Base-by-base conservation (phyloP, 2,329 filamentous ascomycete genomes). In the Ciborinia camelliae region DNA sequence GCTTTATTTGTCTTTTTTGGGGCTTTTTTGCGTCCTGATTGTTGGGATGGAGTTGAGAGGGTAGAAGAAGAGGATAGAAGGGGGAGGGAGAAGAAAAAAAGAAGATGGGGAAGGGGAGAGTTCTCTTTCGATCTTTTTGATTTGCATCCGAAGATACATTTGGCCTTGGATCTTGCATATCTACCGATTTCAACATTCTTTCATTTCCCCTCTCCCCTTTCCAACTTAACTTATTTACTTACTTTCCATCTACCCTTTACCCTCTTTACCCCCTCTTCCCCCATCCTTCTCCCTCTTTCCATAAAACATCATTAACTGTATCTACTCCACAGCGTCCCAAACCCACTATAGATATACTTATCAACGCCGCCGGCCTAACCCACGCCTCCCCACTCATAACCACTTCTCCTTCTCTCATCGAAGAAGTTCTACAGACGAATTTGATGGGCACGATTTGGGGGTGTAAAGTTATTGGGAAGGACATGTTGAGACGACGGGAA, bases 361-460 rank as follows among this genome's bases (percentile, higher is more conserved):
- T 96, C 68, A 96, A 96, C 73, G 90, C 90, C 32, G 92, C 92
- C 0, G 92, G 92, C 12, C 80, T 92, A 28, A 81, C 88, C 0
- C 86, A 92, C 69, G 82, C 81, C 15, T 84, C 81, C 0, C 79
- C 91, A 0, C 81, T 95, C n/a, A 78, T 85, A 52, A 79, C 81
- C 12, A 86, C 84, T 1, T 71, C 76, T 0, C 73, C 82, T 0
- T 74, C 77, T 0, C 79, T 82, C 3, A 79, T 92, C 28, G 78
- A 84, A 1, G 70, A 79, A 1, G 80, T 92, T 8, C 72, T 96
- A 6, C 79, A 84, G 59, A 90, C 86, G 47, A 97, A 97, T 75
- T 81, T 96, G 1, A 79, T 81, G 61, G 82, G 85, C 1, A 86
- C 90, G 63, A 86, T 90, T 69, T 77, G 82, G 60, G 85, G 84